Percentiles rank a stretch among this genome's conserved stretches.
Conservation (phyloP, 2,329 filamentous ascomycete species). For the Cryphonectria radicalis region DNA sequence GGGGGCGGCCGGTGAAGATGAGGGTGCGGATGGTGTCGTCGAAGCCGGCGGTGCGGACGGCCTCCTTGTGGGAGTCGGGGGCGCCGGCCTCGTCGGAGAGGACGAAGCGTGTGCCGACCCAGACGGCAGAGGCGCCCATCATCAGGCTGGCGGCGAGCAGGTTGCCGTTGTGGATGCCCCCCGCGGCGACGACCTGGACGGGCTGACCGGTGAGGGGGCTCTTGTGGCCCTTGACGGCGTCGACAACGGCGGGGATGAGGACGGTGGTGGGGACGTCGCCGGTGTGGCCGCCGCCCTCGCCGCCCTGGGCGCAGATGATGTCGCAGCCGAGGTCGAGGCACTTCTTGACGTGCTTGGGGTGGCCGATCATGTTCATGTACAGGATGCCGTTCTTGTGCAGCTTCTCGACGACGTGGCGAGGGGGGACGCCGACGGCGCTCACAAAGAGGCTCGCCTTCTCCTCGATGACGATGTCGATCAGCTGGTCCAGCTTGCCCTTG, state of each 20-base stretch:
- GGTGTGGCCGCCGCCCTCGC: conserved; percentile 95
- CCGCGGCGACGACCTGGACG: conserved; percentile 91
- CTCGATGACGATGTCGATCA: conserved; percentile 91
- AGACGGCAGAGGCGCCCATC: conserved; percentile 90
- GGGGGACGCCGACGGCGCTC: conserved; percentile 92
- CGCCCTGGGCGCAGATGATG: conserved; percentile 97
- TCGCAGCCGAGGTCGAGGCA: conserved; percentile 90
- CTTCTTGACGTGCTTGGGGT: conserved; percentile 98
- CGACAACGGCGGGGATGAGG: conserved; percentile 89
- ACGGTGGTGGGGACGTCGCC: conserved; percentile 91
- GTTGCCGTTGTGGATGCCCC: conserved; percentile 92
- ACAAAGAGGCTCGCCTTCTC: conserved; percentile 92
- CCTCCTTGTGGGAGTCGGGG: conserved; percentile 91
- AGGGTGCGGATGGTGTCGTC: conserved; percentile 97
- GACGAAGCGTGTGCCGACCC: conserved; percentile 97
- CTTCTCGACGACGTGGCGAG: conserved; percentile 84
- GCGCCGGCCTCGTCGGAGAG: conserved; percentile 93
- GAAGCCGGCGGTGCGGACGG: conserved; percentile 86
- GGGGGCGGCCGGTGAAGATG: conserved; percentile 95
- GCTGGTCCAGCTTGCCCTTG: conserved; percentile 93
- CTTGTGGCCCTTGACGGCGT: conserved; percentile 78
- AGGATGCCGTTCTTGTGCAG: conserved; percentile 86
- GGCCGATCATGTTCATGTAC: conserved; percentile 99
- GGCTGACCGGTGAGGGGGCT: conserved; percentile 84
- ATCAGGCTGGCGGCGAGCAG: conserved; percentile 87